Evolutionary conservation across 2,329 filamentous ascomycete genomes (phyloP).

Genomic region (Neoscytalidium dimidiatum): DNA sequence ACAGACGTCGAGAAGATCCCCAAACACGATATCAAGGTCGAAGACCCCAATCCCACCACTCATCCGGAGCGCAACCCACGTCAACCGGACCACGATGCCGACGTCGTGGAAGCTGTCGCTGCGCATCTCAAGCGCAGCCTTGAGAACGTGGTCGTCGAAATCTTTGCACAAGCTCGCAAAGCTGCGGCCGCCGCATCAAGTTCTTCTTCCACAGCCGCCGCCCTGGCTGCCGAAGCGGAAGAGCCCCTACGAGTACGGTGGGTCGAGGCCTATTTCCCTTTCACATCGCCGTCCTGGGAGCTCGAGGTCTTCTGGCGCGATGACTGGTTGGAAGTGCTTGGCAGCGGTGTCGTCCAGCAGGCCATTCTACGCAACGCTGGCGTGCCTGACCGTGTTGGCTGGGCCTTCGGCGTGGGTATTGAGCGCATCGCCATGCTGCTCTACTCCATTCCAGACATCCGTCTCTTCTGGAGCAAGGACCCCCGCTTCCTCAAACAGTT

Average conservation of each 20-base stretch:
- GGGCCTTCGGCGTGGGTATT: slow-evolving; percentile 93
- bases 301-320: slow-evolving; percentile 93
- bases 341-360: slow-evolving; percentile 89
- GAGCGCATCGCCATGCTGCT: slow-evolving; percentile 97
- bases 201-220: slow-evolving; percentile 28
- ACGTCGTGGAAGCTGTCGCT: slow-evolving; percentile 79
- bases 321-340: slow-evolving; percentile 93
- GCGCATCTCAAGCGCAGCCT: slow-evolving; percentile 86
- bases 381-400: slow-evolving; percentile 75
- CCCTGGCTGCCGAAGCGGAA: slow-evolving; percentile 18
- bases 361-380: slow-evolving; percentile 75
- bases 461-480: slow-evolving; percentile 92
- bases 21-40: slow-evolving; percentile 72
- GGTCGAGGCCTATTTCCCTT: slow-evolving; percentile 97
- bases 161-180: slow-evolving; percentile 76
- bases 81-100: slow-evolving; percentile 71
- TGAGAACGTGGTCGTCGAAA: slow-evolving; percentile 84
- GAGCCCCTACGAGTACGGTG: slow-evolving; percentile 85
- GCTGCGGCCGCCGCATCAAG: slow-evolving; percentile 55
- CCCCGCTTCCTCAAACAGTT: slow-evolving; percentile 87
- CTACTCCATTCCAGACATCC: slow-evolving; percentile 94
- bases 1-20: slow-evolving; percentile 72
- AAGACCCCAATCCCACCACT: slow-evolving; percentile 79
- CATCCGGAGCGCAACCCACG: slow-evolving; percentile 81
- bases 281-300: slow-evolving; percentile 94